A percentile compares a stretch with the other conserved stretches of the same genome.
Evolutionary conservation across 139 green algal genomes (phyloP).

Genomic region (Nannochloris sp.): DNA sequence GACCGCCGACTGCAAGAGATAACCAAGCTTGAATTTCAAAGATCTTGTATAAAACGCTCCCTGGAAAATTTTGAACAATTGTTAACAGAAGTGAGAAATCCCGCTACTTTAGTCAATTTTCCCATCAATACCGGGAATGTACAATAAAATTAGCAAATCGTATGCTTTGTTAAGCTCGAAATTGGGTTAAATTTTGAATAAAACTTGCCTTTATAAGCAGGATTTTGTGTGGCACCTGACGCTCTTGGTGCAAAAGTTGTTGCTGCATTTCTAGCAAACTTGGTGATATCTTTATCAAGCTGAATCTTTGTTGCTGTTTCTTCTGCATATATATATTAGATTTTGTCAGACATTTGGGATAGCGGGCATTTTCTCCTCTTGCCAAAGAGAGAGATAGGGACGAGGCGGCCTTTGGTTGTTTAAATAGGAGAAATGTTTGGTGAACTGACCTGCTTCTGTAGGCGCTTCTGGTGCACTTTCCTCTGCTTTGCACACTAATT

Average conservation of each 20-base stretch:
- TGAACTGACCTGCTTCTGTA: not conserved
- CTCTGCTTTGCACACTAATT: not conserved
- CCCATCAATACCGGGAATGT: too few species aligned
- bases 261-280: slow-evolving; percentile 58
- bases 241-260: slow-evolving; percentile 80
- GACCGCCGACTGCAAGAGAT: slow-evolving; percentile 59
- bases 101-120: too few species aligned
- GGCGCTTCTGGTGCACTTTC: not conserved
- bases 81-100: not conserved
- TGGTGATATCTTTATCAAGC: slow-evolving; percentile 37
- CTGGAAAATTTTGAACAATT: too few species aligned
- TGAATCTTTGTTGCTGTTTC: not conserved
- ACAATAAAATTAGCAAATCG: too few species aligned
- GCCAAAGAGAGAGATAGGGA: too few species aligned
- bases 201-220: slow-evolving; percentile 71
- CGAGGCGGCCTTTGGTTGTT: too few species aligned
- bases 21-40: slow-evolving; percentile 84
- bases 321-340: too few species aligned
- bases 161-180: too few species aligned
- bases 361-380: too few species aligned
- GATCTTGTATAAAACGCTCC: slow-evolving; percentile 56
- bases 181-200: too few species aligned
- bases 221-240: slow-evolving; percentile 74
- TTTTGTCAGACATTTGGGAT: too few species aligned
- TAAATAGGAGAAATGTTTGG: too few species aligned